phyloP scores from a whole-genome alignment of 2,329 filamentous ascomycete species.

The Fusarium sp. region DNA sequence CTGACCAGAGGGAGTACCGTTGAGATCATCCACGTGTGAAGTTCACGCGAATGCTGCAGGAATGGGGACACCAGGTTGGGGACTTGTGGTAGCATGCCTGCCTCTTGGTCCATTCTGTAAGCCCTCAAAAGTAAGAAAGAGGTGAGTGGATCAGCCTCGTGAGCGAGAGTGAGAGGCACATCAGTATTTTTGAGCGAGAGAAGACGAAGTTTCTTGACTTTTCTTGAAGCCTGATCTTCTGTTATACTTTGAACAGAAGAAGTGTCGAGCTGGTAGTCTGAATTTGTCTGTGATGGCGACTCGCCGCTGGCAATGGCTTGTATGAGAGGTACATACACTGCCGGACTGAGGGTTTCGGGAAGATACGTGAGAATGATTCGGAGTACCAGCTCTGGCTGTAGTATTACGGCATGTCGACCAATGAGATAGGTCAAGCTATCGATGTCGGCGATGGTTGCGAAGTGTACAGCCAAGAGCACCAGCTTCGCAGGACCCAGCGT shows the following conservation, averaged over 20 bases:
- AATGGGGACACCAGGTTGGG: constrained; percentile 75
- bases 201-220: constrained; percentile 69
- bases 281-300: constrained; percentile 50
- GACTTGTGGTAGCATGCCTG: constrained; percentile 74
- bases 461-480: constrained; percentile 75
- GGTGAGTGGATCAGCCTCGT: constrained; percentile 63
- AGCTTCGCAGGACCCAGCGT: constrained; percentile 71
- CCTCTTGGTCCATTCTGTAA: constrained; percentile 73
- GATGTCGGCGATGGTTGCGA: constrained; percentile 72
- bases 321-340: constrained; percentile 69
- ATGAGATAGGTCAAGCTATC: constrained; percentile 67
- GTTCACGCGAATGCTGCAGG: constrained; percentile 64
- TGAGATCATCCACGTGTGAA: constrained; percentile 75
- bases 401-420: constrained; percentile 61
- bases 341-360: constrained; percentile 73
- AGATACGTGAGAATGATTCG: constrained; percentile 80
- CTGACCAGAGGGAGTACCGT: constrained; percentile 73
- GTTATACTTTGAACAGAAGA: constrained; percentile 65
- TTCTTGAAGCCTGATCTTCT: constrained; percentile 70
- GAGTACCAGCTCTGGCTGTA: constrained; percentile 71
- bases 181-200: constrained; percentile 62
- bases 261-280: constrained; percentile 60
- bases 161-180: constrained; percentile 54
- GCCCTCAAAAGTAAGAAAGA: constrained; percentile 74
- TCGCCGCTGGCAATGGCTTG: constrained; percentile 62